A percentile compares a stretch with the other conserved stretches of the same genome.
Evolutionary conservation across 192 early-diverging fungal genomes (phyloP).

Genomic region (Jimgerdemannia flammicorona): DNA sequence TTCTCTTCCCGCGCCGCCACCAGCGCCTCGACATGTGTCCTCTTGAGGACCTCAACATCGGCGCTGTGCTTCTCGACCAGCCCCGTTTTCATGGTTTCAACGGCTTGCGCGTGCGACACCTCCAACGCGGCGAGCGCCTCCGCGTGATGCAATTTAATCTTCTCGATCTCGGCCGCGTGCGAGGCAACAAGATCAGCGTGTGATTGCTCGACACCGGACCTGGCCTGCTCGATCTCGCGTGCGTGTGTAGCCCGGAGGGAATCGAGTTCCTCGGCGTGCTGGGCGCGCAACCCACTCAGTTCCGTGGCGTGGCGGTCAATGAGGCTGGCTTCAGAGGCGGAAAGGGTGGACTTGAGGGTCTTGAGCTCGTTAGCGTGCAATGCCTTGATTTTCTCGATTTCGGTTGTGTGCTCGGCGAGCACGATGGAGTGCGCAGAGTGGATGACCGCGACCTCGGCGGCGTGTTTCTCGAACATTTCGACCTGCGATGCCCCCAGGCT

Average conservation of each 20-base stretch:
- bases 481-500: constrained; percentile 22
- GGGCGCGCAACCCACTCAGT: constrained; percentile 14
- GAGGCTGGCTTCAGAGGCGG: constrained; percentile 5
- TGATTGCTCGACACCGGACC: not conserved
- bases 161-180: not conserved
- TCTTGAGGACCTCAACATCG: constrained; percentile 21
- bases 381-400: constrained; percentile 22
- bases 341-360: constrained; percentile 20
- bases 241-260: not conserved
- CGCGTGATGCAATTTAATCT: not conserved
- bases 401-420: constrained; percentile 23
- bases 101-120: constrained; percentile 20
- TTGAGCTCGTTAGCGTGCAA: constrained; percentile 23
- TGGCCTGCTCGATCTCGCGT: not conserved
- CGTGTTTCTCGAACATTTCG: constrained; percentile 23
- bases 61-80: constrained; percentile 17
- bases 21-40: constrained; percentile 19
- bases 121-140: constrained; percentile 29
- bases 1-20: constrained; percentile 24
- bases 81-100: not conserved
- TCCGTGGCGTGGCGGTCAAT: constrained; percentile 22
- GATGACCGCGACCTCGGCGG: constrained; percentile 11
- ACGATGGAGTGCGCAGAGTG: constrained; percentile 5
- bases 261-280: constrained; percentile 22
- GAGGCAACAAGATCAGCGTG: not conserved